A percentile compares a stretch with the other conserved stretches of the same genome.
These are phyloP conservation scores for Venturia asperata DNA, from an alignment of 2,329 filamentous ascomycete species.

Conservation along the genomic window DNA sequence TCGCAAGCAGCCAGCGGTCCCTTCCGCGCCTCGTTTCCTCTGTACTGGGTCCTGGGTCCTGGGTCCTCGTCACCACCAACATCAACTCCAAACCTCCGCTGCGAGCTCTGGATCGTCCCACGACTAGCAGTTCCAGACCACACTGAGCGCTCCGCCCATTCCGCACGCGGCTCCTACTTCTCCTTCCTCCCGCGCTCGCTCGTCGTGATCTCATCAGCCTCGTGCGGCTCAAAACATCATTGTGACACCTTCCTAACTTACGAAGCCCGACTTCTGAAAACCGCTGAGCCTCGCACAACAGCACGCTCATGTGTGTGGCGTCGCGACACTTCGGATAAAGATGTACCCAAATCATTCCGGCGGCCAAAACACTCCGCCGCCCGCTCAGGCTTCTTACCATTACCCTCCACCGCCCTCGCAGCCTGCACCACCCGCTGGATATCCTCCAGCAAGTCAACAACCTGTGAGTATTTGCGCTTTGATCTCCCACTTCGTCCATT, in stretches of 20 bases:
- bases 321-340: slow-evolving; percentile 6
- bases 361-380: slow-evolving; percentile 32
- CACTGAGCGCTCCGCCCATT: not conserved
- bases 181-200: not conserved
- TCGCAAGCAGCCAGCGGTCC: not conserved
- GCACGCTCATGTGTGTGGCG: slow-evolving; percentile 14
- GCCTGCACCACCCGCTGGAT: slow-evolving; percentile 20
- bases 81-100: slow-evolving; percentile 1
- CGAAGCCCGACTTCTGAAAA: not conserved
- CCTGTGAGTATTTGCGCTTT: slow-evolving; percentile 10
- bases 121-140: not conserved
- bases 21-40: slow-evolving; percentile 11
- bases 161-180: not conserved
- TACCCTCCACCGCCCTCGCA: slow-evolving; percentile 19
- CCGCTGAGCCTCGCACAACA: slow-evolving; percentile 13
- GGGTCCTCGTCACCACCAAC: slow-evolving; percentile 14
- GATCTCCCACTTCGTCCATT: not conserved
- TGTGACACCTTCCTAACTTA: slow-evolving; percentile 22
- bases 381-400: slow-evolving; percentile 22
- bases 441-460: slow-evolving; percentile 20
- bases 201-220: slow-evolving; percentile 14
- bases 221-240: slow-evolving; percentile 19
- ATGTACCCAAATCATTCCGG: slow-evolving; percentile 24
- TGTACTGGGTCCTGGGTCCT: slow-evolving; percentile 14
- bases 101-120: not conserved